Evolutionary conservation across 257 asterid genomes (phyloP).

Genomic region (Solanum chiquidenum): DNA sequence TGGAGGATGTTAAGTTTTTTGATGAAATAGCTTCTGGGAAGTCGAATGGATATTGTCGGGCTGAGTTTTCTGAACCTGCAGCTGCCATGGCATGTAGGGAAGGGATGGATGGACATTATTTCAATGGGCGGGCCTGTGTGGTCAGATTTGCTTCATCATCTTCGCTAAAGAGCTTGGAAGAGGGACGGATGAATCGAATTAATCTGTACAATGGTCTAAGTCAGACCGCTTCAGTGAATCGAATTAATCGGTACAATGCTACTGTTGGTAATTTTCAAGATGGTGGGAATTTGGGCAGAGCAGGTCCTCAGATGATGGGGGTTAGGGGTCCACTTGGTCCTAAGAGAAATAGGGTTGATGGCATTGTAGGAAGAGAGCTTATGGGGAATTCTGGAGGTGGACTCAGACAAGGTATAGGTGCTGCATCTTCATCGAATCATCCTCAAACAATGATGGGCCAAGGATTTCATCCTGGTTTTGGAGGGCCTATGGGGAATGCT

Average conservation of each 20-base stretch:
- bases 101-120: slow-evolving; percentile 67
- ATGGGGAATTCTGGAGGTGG: slow-evolving; percentile 54
- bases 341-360: slow-evolving; percentile 42
- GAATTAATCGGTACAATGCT: no score
- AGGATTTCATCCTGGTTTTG: no score
- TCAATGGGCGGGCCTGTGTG: slow-evolving; percentile 82
- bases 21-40: slow-evolving; percentile 94
- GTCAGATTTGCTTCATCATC: slow-evolving; percentile 88
- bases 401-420: slow-evolving; percentile 64
- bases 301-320: slow-evolving; percentile 25
- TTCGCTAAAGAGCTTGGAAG: slow-evolving; percentile 69
- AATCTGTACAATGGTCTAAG: slow-evolving; percentile 6
- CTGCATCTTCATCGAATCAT: slow-evolving; percentile 39
- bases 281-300: slow-evolving; percentile 29
- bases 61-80: slow-evolving; percentile 61
- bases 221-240: not conserved
- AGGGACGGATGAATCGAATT: slow-evolving; percentile 41
- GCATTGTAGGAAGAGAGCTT: slow-evolving; percentile 52
- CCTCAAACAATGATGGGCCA: no score
- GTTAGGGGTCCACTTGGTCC: slow-evolving; percentile 25
- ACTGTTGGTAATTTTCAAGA: slow-evolving; percentile 23
- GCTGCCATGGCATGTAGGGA: slow-evolving; percentile 84
- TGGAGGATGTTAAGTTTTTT: slow-evolving; percentile 76
- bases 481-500: no score
- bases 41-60: slow-evolving; percentile 93